Conservation (phyloP, 139 green algal genomes). For the Raphidocelis subcapitata region DNA sequence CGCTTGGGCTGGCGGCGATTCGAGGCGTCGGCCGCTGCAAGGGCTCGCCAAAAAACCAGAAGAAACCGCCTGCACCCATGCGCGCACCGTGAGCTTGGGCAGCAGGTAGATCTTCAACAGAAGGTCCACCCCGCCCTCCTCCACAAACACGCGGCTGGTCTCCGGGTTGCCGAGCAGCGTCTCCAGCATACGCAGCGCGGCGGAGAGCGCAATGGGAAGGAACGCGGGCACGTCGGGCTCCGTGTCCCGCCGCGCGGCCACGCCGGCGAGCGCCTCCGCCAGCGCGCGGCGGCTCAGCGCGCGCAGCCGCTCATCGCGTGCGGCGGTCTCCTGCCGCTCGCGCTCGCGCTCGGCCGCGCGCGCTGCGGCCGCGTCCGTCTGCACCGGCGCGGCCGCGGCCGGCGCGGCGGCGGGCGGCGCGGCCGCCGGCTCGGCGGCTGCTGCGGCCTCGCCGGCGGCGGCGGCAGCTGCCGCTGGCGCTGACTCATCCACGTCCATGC, state of each 20-base stretch:
- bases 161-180: conserved; percentile 70
- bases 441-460: conserved; percentile 2
- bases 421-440: background rate
- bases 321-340: conserved; percentile 4
- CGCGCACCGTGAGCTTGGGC: conserved; percentile 57
- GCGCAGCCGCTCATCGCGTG: conserved; percentile 4
- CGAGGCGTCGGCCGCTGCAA: too few relatives aligned
- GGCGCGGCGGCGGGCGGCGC: background rate
- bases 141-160: conserved; percentile 68
- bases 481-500: conserved; percentile 11
- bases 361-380: conserved; percentile 13
- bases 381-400: background rate
- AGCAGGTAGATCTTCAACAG: conserved; percentile 80
- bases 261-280: conserved; percentile 3
- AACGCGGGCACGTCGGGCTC: conserved; percentile 24
- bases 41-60: too few relatives aligned
- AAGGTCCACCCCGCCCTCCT: conserved; percentile 72
- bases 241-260: background rate
- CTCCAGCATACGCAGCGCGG: conserved; percentile 82
- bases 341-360: background rate
- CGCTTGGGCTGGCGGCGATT: too few relatives aligned
- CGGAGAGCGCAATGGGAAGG: conserved; percentile 73
- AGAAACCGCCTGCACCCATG: too few relatives aligned
- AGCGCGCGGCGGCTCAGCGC: conserved; percentile 2
- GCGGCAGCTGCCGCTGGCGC: background rate